Evolutionary conservation across 441 rosid genomes (phyloP), one percentile per base, ranked within the genome.

Genomic region (Populus tomentosa): DNA sequence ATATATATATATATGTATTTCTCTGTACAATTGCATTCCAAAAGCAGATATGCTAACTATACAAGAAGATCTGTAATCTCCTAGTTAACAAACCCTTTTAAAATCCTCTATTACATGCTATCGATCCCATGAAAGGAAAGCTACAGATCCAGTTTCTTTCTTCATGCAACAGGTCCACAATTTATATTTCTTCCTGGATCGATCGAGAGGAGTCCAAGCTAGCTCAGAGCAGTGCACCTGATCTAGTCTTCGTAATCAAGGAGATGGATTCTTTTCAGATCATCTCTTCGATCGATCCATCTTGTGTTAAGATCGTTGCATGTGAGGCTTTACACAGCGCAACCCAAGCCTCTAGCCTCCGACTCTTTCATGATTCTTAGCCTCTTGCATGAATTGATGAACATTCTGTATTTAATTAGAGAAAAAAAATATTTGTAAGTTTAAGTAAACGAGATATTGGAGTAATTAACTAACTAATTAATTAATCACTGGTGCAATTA

Each of bases 361-460:
- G 32, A 30, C 32, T 30, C 32, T 30, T 30, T 30, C 32, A 30
- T 30, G 32, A 30, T 30, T 30, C 32, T 87, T 62, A 90, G 77
- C 80, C 84, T 92, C 80, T 89, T 88, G 78, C 95, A 92, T 73
- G 95, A 89, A 10, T 79, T 75, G 65, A 85, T 86, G 86, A 92
- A 92, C 93, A 90, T 90, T 13, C 89, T 86, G 88, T 21, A 76
- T 42, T 2, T 10, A 26, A 4, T n/a, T n/a, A n/a, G 0, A 13
- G n/a, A 64, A 20, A 21, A 70, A 3, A 73, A 2, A 70, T 21
- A 26, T 72, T 26, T 10, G 21, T 72, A 33, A 68, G 50, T 23
- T 35, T 46, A 56, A 8, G 23, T 56, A 14, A 67, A 1, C 33
- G 2, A 24, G 24, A 30, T 30, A 38, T 10, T 38, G 46, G 13